A percentile compares a stretch with the other conserved stretches of the same genome.
These are phyloP conservation scores for Pseudogymnoascus sp. DNA, from an alignment of 2,329 filamentous ascomycete species.

Conservation along the genomic window DNA sequence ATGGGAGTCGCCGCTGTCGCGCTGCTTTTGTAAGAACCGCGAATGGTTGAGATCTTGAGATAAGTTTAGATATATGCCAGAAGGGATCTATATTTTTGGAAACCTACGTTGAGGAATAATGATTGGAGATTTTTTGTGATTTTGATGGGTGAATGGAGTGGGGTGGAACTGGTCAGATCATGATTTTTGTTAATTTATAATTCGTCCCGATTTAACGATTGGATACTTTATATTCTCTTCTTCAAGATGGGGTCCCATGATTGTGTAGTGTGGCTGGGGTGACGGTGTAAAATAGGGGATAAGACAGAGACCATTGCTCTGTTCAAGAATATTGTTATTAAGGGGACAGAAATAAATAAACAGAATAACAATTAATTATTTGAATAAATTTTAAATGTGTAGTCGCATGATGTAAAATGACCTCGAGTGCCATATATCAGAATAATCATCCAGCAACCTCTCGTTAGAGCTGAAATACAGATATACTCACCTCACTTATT, in stretches of 20 bases:
- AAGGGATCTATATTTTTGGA: not conserved
- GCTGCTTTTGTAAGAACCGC: not conserved
- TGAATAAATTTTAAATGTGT: not conserved
- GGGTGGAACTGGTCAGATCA: not conserved
- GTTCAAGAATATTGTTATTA: not conserved
- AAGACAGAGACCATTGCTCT: not conserved
- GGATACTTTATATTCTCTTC: slow-evolving; percentile 4
- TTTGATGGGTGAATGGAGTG: not conserved
- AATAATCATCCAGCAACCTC: not conserved
- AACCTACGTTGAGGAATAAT: not conserved
- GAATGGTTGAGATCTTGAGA: not conserved
- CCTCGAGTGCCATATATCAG: too few relatives aligned
- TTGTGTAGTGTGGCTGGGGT: not conserved
- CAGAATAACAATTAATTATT: not conserved
- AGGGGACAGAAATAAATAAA: not conserved
- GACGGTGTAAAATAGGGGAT: not conserved
- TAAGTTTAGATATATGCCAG: not conserved
- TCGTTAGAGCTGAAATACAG: not conserved
- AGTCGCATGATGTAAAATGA: not conserved
- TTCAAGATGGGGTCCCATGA: not conserved
- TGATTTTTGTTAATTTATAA: slow-evolving; percentile 4
- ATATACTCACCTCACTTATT: not conserved
- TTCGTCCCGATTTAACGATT: slow-evolving; percentile 1
- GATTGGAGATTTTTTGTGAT: slow-evolving; percentile 5
- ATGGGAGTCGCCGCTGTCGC: not conserved